A percentile compares a stretch with the other conserved stretches of the same genome.
Evolutionary conservation across 164 flowering plant genomes (phyloP).

Genomic region (Chimonanthus praecox): DNA sequence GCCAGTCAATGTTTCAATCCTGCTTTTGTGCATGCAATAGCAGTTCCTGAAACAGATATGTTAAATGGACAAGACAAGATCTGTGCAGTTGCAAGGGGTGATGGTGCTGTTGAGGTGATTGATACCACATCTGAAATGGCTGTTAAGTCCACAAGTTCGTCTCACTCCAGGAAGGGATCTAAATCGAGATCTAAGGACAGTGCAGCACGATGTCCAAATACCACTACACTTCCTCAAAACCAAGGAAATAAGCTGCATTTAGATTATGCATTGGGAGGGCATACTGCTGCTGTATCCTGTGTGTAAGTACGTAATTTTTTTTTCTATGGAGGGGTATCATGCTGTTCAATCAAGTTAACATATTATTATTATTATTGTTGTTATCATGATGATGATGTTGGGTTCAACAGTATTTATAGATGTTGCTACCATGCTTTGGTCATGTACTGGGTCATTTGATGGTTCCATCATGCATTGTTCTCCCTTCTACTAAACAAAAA

Average conservation of each 20-base stretch:
- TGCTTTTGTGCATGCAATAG: conserved; percentile 84
- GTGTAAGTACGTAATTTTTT: conserved; percentile 49
- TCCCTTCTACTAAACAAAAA: too few species aligned
- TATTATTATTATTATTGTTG: too few species aligned
- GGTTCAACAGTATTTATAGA: too few species aligned
- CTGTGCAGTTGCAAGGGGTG: conserved; percentile 88
- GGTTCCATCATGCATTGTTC: too few species aligned
- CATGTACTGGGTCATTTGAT: too few species aligned
- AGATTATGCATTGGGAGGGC: conserved; percentile 77
- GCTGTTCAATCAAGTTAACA: neutral
- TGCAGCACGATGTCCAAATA: conserved; percentile 10
- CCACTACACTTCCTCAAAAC: conserved; percentile 21
- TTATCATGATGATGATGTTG: too few species aligned
- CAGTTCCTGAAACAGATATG: conserved; percentile 74
- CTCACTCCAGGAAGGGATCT: conserved; percentile 34
- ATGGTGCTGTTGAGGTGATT: conserved; percentile 69
- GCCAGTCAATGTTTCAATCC: conserved; percentile 74
- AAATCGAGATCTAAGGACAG: conserved; percentile 30
- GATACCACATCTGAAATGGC: conserved; percentile 64
- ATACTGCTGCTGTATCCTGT: conserved; percentile 79
- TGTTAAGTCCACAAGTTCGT: conserved; percentile 38
- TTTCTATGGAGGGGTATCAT: neutral
- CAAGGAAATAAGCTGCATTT: conserved; percentile 44
- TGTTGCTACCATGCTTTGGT: too few species aligned
- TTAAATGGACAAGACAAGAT: conserved; percentile 50